A percentile compares a stretch with the other conserved stretches of the same genome.
Evolutionary conservation across 495 filamentous ascomycete genomes (phyloP).

Genomic region (Friedmanniomyces endolithicus): DNA sequence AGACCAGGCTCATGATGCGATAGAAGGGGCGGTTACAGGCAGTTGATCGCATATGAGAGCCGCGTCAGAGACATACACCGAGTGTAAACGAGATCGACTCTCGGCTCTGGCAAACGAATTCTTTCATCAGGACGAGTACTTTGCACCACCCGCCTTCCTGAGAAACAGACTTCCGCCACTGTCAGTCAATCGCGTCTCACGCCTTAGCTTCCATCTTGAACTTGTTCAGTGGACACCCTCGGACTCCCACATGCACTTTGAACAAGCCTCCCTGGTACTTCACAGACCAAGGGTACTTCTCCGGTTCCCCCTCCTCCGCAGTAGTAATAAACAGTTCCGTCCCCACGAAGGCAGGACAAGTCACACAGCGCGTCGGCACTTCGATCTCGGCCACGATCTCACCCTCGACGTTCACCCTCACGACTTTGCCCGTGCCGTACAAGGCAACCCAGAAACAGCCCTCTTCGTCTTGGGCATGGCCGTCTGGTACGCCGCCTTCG

Average conservation of each 20-base stretch:
- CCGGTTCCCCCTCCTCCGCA: slow-evolving; percentile 27
- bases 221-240: slow-evolving; percentile 17
- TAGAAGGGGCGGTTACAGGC: too few relatives aligned
- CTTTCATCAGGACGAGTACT: too few relatives aligned
- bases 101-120: too few relatives aligned
- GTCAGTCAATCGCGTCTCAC: not conserved
- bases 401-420: slow-evolving; percentile 26
- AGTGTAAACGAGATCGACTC: too few relatives aligned
- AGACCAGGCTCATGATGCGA: too few relatives aligned
- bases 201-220: slow-evolving; percentile 14
- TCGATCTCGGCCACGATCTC: slow-evolving; percentile 30
- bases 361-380: slow-evolving; percentile 28
- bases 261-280: slow-evolving; percentile 29
- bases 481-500: slow-evolving; percentile 33
- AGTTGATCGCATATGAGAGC: too few relatives aligned
- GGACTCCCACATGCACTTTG: slow-evolving; percentile 30
- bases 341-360: slow-evolving; percentile 30
- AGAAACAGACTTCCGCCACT: too few relatives aligned
- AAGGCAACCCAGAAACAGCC: slow-evolving; percentile 32
- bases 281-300: slow-evolving; percentile 21
- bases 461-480: slow-evolving; percentile 34
- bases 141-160: too few relatives aligned
- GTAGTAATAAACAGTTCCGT: slow-evolving; percentile 31
- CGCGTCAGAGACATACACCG: too few relatives aligned
- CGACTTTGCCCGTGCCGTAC: slow-evolving; percentile 27